Evolutionary conservation across 73 alveolate species (phyloP).

Genomic region (Uronychia binucleata): DNA sequence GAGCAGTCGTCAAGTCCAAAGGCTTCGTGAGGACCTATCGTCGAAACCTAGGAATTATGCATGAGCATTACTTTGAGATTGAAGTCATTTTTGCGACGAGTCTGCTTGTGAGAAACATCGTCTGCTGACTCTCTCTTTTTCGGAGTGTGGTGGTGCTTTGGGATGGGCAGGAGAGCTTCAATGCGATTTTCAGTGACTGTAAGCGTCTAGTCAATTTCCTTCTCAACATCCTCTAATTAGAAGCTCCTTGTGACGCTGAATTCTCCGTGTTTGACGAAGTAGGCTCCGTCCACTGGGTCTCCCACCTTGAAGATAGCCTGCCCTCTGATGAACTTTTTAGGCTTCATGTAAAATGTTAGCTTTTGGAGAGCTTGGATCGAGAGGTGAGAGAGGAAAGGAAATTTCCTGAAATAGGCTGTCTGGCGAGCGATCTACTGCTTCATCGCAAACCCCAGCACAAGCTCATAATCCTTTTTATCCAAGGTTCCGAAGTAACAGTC

Average conservation of each 20-base stretch:
- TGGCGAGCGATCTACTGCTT: slow-evolving; percentile 35
- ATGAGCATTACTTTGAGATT: too few species aligned
- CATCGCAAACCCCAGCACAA: slow-evolving; percentile 40
- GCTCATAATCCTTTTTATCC: slow-evolving; percentile 50
- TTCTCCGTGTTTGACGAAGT: background rate
- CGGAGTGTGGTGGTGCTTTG: background rate
- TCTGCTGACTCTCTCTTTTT: background rate
- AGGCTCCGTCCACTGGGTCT: background rate
- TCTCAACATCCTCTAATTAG: background rate
- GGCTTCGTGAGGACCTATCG: background rate
- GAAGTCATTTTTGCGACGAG: too few species aligned
- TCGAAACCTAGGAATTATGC: background rate
- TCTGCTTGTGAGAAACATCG: too few species aligned
- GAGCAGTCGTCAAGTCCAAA: background rate
- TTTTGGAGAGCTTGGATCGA: slow-evolving; percentile 14
- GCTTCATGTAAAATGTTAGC: background rate
- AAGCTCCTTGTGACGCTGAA: too few species aligned
- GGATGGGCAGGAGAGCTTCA: background rate
- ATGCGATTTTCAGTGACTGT: background rate
- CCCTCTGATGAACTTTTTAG: background rate
- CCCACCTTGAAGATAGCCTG: background rate
- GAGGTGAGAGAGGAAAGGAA: slow-evolving; percentile 29
- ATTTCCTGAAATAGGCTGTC: slow-evolving; percentile 30
- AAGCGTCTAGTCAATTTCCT: background rate
- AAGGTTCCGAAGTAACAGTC: slow-evolving; percentile 42